Percentiles rank a stretch among this genome's conserved stretches.
phyloP scores from a whole-genome alignment of 345 rosid species.

The Salix purpurea region DNA sequence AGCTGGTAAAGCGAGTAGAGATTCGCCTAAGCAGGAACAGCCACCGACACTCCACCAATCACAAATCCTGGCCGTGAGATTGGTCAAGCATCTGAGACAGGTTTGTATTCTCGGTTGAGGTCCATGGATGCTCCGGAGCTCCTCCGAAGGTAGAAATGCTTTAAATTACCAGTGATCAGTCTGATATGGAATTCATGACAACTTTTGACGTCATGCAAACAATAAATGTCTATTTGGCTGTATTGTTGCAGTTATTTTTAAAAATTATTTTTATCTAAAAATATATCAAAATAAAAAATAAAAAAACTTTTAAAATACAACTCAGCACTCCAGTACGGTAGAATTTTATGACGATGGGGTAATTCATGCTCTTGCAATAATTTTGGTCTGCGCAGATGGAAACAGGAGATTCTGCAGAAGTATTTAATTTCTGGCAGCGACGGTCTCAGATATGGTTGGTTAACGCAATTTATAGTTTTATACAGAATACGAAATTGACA shows the following conservation, averaged over 20 bases:
- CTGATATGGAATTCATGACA: not conserved
- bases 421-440: not conserved
- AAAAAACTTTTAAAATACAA: no score
- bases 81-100: not conserved
- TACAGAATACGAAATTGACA: not conserved
- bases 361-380: not conserved
- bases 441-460: not conserved
- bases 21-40: not conserved
- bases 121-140: not conserved
- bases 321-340: not conserved
- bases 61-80: not conserved
- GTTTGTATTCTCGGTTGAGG: not conserved
- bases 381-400: not conserved
- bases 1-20: not conserved
- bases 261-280: no score
- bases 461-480: not conserved
- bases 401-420: not conserved
- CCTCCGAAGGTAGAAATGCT: not conserved
- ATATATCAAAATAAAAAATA: no score
- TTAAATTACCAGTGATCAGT: not conserved
- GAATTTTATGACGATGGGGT: not conserved
- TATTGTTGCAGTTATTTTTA: no score
- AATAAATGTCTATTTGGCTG: fast-evolving
- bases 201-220: not conserved
- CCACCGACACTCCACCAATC: not conserved